Evolutionary conservation across 257 asterid genomes (phyloP), one percentile per base, ranked within the genome.

Genomic region (Primulina tabacum): DNA sequence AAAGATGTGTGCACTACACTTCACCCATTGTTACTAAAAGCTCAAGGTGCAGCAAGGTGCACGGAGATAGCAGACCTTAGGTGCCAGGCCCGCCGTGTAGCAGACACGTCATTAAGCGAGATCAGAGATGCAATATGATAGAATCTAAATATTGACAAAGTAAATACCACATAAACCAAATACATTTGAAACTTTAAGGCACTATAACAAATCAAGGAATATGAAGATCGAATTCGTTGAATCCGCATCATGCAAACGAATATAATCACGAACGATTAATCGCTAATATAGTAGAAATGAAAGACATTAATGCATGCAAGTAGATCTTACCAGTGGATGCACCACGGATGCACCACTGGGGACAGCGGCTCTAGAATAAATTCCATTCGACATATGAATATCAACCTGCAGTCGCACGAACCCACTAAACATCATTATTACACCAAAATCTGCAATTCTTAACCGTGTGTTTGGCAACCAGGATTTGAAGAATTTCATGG

Each of bases 341-440:
- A n/a, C n/a, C n/a, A n/a, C n/a, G 63, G 97, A 92, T 76, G 97
- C 97, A 34, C 97, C 97, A 35, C 97, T 92, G 8, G 96, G 96
- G 71, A 89, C 97, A 68, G 97, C 96, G 30, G 96, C 97, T 81
- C 97, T 87, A 4, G 92, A 90, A 14, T 58, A 80, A 32, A 64
- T 2, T 57, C 92, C 95, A 62, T 85, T 81, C 8, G 96, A 83
- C 10, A 83, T 81, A 81, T 26, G 72, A 16, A 82, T 79, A 78
- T 92, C 98, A 66, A 88, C 98, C 98, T 92, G 72, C 60, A 73
- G 53, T 43, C 53, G 53, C 53, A 43, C 14, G 6, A 43, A 43
- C 17, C n/a, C 18, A 12, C 53, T 43, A 50, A 50, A 16, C 24
- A 16, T 50, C 56, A 16, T 50, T 16, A 50, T 5, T 1, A 16